phyloP scores from a whole-genome alignment of 2,329 filamentous ascomycete genomes.

The Pleoardoris graminearum region DNA sequence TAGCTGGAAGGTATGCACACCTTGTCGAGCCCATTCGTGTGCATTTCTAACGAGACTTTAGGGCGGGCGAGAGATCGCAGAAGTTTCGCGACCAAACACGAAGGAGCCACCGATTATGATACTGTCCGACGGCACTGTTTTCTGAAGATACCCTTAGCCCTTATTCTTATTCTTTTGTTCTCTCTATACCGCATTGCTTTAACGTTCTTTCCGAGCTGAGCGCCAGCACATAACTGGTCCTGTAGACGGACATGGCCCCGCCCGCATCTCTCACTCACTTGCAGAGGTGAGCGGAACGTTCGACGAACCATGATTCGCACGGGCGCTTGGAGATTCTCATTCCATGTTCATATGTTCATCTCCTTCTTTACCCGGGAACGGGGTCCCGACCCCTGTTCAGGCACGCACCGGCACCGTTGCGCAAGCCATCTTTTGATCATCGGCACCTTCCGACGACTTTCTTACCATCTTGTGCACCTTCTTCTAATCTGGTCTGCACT shows the following conservation, averaged over 20 bases:
- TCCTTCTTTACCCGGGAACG: slow-evolving; percentile 2
- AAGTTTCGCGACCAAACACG: slow-evolving; percentile 92
- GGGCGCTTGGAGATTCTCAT: slow-evolving; percentile 6
- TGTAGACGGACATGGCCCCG: background rate
- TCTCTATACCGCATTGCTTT: slow-evolving; percentile 17
- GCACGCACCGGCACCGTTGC: background rate
- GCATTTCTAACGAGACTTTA: slow-evolving; percentile 44
- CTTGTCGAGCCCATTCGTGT: background rate
- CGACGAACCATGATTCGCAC: slow-evolving; percentile 7
- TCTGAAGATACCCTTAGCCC: slow-evolving; percentile 61
- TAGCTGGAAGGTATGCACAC: slow-evolving; percentile 83
- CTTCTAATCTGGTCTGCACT: background rate
- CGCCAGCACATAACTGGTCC: slow-evolving; percentile 7
- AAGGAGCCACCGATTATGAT: slow-evolving; percentile 97
- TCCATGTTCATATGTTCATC: slow-evolving; percentile 21
- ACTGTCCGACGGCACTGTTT: slow-evolving; percentile 93
- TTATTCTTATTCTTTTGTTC: slow-evolving; percentile 24
- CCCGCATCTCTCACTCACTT: background rate
- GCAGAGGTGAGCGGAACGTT: background rate
- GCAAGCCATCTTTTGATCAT: background rate
- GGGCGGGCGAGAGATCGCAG: slow-evolving; percentile 94
- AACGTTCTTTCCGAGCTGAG: slow-evolving; percentile 21
- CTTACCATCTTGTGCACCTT: background rate
- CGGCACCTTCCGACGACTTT: background rate
- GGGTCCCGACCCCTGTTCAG: background rate